Percentiles rank a stretch among this genome's conserved stretches.
These are phyloP conservation scores for Rhododendron mucronatum DNA, from an alignment of 148 eudicot species.

Conservation along the genomic window DNA sequence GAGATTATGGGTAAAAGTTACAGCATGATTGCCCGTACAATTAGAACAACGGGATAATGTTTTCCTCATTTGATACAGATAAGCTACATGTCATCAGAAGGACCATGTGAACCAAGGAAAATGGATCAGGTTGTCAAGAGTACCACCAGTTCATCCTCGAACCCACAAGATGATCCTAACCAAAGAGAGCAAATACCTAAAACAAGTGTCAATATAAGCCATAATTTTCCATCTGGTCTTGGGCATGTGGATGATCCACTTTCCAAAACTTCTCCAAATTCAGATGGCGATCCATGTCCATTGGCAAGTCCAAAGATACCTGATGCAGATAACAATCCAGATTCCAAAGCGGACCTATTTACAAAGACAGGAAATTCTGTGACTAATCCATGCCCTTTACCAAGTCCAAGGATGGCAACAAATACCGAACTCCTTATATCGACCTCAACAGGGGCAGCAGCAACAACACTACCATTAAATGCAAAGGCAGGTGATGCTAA, in stretches of 20 bases:
- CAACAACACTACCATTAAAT: background rate
- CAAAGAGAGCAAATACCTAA: slow-evolving; percentile 18
- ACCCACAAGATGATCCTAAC: slow-evolving; percentile 9
- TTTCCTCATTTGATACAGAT: slow-evolving; percentile 25
- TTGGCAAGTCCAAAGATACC: slow-evolving; percentile 14
- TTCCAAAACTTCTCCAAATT: slow-evolving; percentile 1
- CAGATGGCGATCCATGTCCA: slow-evolving; percentile 15
- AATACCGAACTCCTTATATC: slow-evolving; percentile 4
- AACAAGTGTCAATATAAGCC: slow-evolving; percentile 11
- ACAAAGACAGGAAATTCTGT: slow-evolving; percentile 15
- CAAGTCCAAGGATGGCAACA: slow-evolving; percentile 16
- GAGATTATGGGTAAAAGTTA: background rate
- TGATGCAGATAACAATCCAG: background rate
- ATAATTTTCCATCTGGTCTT: slow-evolving; percentile 15
- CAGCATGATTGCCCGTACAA: background rate
- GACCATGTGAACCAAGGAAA: slow-evolving; percentile 22
- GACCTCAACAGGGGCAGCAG: slow-evolving; percentile 4
- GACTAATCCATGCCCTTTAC: slow-evolving; percentile 20
- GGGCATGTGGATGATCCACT: slow-evolving; percentile 1
- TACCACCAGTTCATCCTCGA: slow-evolving; percentile 16
- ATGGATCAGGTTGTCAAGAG: slow-evolving; percentile 18
- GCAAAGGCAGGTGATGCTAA: slow-evolving; percentile 13
- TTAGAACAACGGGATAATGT: background rate
- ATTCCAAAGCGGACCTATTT: slow-evolving; percentile 14
- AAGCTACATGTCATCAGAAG: slow-evolving; percentile 30